Percentiles rank a stretch among this genome's conserved stretches.
Evolutionary conservation across 441 rosid genomes (phyloP).

Genomic region (Gossypium davidsonii): DNA sequence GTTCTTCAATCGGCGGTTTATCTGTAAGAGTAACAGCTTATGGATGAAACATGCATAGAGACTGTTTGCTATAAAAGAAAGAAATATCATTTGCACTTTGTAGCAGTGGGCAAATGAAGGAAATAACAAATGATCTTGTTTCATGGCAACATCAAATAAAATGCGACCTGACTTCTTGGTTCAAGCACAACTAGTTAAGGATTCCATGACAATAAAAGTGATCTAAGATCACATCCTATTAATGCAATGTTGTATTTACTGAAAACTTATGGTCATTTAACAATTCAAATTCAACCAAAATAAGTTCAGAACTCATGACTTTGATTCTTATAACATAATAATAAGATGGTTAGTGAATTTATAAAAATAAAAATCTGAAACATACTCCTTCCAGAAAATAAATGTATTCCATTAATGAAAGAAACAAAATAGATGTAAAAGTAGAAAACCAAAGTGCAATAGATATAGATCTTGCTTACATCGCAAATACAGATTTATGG

Average conservation of each 20-base stretch:
- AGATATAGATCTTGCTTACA: slow-evolving; percentile 43
- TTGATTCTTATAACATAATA: background rate
- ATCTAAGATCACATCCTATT: background rate
- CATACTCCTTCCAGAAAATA: slow-evolving; percentile 12
- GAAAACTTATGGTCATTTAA: background rate
- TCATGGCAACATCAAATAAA: background rate
- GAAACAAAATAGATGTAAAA: slow-evolving; percentile 21
- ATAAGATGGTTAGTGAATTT: background rate
- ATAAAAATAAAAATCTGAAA: background rate
- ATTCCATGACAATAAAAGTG: background rate
- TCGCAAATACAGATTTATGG: slow-evolving; percentile 84
- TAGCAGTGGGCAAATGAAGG: background rate
- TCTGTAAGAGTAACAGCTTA: slow-evolving; percentile 28
- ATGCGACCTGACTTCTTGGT: background rate
- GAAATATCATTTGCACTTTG: background rate
- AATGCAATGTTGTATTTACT: background rate
- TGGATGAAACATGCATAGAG: background rate
- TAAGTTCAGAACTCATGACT: background rate
- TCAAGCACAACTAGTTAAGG: background rate
- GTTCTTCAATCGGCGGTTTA: slow-evolving; percentile 68
- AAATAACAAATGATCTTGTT: background rate
- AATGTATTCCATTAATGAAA: slow-evolving; percentile 35
- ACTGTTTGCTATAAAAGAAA: background rate
- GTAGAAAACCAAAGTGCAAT: background rate
- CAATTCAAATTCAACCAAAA: slow-evolving; percentile 4